Conservation (phyloP, 164 flowering plant species). For the Umbilicus rupestris region DNA sequence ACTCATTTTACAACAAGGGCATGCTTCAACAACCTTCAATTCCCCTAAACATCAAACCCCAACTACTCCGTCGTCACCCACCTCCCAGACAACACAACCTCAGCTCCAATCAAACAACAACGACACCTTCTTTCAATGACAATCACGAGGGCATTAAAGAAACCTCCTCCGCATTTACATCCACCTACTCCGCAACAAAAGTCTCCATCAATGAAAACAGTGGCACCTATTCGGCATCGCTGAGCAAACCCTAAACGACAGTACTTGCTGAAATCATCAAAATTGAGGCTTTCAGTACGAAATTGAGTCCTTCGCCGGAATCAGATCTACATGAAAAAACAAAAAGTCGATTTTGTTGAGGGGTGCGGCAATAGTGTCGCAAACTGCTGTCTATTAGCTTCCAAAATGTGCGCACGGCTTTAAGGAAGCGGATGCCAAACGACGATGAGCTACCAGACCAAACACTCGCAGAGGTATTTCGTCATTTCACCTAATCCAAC, state of each 20-base stretch:
- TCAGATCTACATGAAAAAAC: background rate
- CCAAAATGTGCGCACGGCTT: background rate
- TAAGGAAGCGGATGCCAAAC: too few species aligned
- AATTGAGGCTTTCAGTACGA: background rate
- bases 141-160: constrained; percentile 1
- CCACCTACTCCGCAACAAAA: background rate
- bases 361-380: background rate
- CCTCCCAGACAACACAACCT: background rate
- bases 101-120: background rate
- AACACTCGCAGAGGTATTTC: too few species aligned
- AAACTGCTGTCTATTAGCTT: background rate
- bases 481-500: too few species aligned
- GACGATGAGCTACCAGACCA: too few species aligned
- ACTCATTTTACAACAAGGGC: background rate
- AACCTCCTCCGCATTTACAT: background rate
- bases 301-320: background rate
- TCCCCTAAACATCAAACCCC: background rate
- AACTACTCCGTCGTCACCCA: background rate
- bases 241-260: background rate
- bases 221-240: too few species aligned
- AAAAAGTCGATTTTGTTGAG: background rate
- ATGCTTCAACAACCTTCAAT: constrained; percentile 3
- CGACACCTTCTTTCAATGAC: background rate
- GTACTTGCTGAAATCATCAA: constrained; percentile 1
- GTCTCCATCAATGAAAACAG: too few species aligned